A percentile compares a stretch with the other conserved stretches of the same genome.
These are phyloP conservation scores for Tremella yokohamensis DNA, from an alignment of 768 basidiomycete genomes.

Conservation along the genomic window DNA sequence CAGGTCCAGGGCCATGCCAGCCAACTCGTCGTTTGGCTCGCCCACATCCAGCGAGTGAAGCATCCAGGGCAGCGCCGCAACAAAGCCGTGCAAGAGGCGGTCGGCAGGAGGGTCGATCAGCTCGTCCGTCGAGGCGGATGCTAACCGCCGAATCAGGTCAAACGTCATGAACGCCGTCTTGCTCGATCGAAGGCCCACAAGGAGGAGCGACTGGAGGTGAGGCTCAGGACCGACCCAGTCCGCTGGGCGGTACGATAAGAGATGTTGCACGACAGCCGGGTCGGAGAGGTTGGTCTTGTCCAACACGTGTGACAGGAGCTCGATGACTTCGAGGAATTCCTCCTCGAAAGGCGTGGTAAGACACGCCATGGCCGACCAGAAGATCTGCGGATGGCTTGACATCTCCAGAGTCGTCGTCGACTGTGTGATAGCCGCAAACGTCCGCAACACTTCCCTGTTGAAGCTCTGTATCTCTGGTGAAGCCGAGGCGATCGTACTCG, in stretches of 20 bases:
- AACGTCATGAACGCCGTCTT: constrained; percentile 66
- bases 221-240: constrained; percentile 65
- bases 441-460: constrained; percentile 75
- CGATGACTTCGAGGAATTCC: constrained; percentile 69
- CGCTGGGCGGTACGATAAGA: constrained; percentile 64
- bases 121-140: constrained; percentile 61
- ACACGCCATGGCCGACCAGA: constrained; percentile 79
- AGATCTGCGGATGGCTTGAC: constrained; percentile 67
- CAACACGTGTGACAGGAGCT: constrained; percentile 64
- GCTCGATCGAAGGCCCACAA: constrained; percentile 77
- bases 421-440: constrained; percentile 58
- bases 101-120: constrained; percentile 62
- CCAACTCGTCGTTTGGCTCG: constrained; percentile 59
- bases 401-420: constrained; percentile 61
- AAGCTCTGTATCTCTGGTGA: constrained; percentile 77
- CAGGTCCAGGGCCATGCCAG: constrained; percentile 70
- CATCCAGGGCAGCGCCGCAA: constrained; percentile 81
- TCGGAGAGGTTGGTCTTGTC: constrained; percentile 70
- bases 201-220: constrained; percentile 65
- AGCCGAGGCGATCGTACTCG: constrained; percentile 73
- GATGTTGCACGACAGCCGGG: constrained; percentile 62
- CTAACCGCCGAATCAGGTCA: constrained; percentile 62
- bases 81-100: constrained; percentile 54
- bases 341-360: constrained; percentile 75
- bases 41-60: constrained; percentile 72